phyloP scores from a whole-genome alignment of 768 basidiomycete species.

The Lactarius indigo region DNA sequence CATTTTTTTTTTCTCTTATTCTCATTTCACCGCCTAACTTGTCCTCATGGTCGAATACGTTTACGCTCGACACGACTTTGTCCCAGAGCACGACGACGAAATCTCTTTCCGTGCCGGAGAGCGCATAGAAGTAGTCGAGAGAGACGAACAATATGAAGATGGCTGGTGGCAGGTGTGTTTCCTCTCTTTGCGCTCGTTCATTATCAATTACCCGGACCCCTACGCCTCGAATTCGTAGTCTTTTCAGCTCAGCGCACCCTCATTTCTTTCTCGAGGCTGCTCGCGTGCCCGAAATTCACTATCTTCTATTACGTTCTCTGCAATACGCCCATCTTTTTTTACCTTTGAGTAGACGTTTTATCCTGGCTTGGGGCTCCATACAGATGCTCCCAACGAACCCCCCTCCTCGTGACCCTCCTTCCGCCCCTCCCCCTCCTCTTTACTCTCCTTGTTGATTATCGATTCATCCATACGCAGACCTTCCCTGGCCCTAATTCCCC shows the following conservation, averaged over 20 bases:
- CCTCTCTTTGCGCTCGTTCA: not conserved
- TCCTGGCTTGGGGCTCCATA: not conserved
- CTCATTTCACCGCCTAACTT: not conserved
- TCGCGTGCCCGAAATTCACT: not conserved
- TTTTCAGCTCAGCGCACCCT: not conserved
- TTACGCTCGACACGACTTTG: slow-evolving; percentile 83
- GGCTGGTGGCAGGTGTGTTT: slow-evolving; percentile 88
- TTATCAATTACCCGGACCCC: not conserved
- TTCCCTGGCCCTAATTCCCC: not conserved
- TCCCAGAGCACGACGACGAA: slow-evolving; percentile 93
- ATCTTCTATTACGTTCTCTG: not conserved
- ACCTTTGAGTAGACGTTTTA: not conserved
- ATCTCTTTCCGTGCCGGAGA: slow-evolving; percentile 82
- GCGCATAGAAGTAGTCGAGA: slow-evolving; percentile 84
- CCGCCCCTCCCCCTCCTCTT: too few species aligned
- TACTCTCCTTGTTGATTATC: not conserved
- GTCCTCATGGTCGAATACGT: slow-evolving; percentile 74
- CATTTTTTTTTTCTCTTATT: too few species aligned
- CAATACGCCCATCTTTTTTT: not conserved
- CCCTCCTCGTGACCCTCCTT: not conserved
- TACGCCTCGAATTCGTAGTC: not conserved
- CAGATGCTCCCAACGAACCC: not conserved
- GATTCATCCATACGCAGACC: not conserved
- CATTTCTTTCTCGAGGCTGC: slow-evolving; percentile 9
- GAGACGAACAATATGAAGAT: slow-evolving; percentile 88